phyloP scores from a whole-genome alignment of 768 basidiomycete species.

The Suillus subluteus region DNA sequence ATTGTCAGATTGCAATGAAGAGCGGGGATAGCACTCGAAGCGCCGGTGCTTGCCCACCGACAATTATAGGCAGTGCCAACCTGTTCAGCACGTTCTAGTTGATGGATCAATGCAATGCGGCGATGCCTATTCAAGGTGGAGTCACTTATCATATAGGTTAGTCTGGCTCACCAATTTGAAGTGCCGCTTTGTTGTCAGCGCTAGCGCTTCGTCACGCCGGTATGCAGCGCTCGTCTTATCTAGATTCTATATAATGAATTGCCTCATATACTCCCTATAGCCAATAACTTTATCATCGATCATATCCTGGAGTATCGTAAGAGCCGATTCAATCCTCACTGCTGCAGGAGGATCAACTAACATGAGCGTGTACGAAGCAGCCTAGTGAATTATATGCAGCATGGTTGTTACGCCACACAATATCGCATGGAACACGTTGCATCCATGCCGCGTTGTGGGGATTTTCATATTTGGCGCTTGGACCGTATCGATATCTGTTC shows the following conservation, averaged over 20 bases:
- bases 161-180: neutral
- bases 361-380: neutral
- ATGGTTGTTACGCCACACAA: neutral
- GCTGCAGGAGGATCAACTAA: neutral
- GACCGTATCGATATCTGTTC: neutral
- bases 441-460: neutral
- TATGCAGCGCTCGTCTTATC: neutral
- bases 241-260: neutral
- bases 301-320: neutral
- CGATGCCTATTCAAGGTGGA: neutral
- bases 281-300: neutral
- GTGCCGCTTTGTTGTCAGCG: neutral
- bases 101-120: neutral
- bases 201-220: neutral
- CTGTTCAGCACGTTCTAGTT: neutral
- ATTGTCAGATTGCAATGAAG: neutral
- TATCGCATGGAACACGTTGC: neutral
- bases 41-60: no score
- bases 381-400: neutral
- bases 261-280: neutral
- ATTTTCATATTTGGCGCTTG: neutral
- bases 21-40: neutral
- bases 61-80: no score
- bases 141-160: neutral
- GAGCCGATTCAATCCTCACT: neutral